phyloP scores from a whole-genome alignment of 352 stramenopile genomes.

The Globisporangium echinulatum region DNA sequence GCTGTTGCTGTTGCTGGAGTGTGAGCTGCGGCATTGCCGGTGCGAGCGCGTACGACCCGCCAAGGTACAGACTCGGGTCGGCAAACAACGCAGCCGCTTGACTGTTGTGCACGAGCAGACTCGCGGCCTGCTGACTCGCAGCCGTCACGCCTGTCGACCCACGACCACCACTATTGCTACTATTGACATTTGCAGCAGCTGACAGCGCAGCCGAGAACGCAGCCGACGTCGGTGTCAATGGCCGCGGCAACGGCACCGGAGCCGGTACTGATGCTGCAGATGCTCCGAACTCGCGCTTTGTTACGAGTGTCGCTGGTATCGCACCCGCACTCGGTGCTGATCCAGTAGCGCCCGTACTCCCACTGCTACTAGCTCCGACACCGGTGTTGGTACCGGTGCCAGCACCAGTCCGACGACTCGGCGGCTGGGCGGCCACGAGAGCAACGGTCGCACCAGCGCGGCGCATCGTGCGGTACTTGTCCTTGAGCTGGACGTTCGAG shows the following conservation, averaged over 20 bases:
- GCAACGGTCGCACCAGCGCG: slow-evolving; percentile 40
- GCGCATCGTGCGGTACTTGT: slow-evolving; percentile 82
- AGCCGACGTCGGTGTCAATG: slow-evolving; percentile 26
- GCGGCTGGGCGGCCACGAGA: slow-evolving; percentile 32
- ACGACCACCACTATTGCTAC: neutral
- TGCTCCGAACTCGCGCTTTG: slow-evolving; percentile 4
- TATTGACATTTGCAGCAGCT: slow-evolving; percentile 20
- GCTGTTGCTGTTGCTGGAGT: slow-evolving; percentile 24
- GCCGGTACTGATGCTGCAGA: neutral
- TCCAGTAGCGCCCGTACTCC: no score
- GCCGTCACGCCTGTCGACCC: slow-evolving; percentile 16
- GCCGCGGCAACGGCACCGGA: neutral
- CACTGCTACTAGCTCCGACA: no score
- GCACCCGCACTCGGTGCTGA: neutral
- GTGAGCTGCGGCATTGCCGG: slow-evolving; percentile 24
- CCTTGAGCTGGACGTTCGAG: slow-evolving; percentile 80
- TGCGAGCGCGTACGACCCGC: slow-evolving; percentile 42
- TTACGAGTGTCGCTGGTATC: slow-evolving; percentile 1
- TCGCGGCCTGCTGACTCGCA: slow-evolving; percentile 46
- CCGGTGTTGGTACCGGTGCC: no score
- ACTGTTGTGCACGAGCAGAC: slow-evolving; percentile 43
- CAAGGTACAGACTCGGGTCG: slow-evolving; percentile 62
- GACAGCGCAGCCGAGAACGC: slow-evolving; percentile 27
- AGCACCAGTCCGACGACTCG: slow-evolving; percentile 33
- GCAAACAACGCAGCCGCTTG: slow-evolving; percentile 47